Percentiles rank a stretch among this genome's conserved stretches.
Evolutionary conservation across 1,284 basidiomycete genomes (phyloP).

Genomic region (Dichomitus squalens): DNA sequence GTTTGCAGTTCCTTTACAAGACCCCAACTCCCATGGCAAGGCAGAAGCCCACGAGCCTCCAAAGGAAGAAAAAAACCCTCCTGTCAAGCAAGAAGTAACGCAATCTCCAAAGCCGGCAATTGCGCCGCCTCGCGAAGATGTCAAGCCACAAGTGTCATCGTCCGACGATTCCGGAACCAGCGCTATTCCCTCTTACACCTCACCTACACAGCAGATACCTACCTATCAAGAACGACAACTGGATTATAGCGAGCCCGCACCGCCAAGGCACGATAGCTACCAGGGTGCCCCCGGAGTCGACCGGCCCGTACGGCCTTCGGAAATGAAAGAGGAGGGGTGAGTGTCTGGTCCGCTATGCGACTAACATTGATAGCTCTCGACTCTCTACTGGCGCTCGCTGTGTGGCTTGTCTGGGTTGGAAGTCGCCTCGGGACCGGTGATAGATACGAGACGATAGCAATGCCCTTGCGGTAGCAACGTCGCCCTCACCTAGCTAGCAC

Average conservation of each 20-base stretch:
- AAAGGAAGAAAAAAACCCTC: conserved; percentile 25
- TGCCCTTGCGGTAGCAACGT: conserved; percentile 41
- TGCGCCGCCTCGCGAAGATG: conserved; percentile 12
- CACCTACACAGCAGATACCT: conserved; percentile 66
- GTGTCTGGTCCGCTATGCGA: conserved; percentile 38
- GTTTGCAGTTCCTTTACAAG: conserved; percentile 46
- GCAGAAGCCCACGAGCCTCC: conserved; percentile 32
- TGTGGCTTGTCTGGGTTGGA: conserved; percentile 30
- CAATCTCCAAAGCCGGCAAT: conserved; percentile 17
- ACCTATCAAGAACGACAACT: conserved; percentile 69
- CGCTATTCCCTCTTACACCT: conserved; percentile 30
- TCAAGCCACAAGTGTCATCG: conserved; percentile 11
- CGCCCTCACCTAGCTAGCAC: conserved; percentile 56
- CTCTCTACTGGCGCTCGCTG: conserved; percentile 22
- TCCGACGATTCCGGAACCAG: conserved; percentile 10
- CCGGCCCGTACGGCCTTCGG: conserved; percentile 81
- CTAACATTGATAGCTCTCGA: conserved; percentile 23
- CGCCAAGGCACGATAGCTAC: conserved; percentile 38
- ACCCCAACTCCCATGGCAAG: conserved; percentile 28
- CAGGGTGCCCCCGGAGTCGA: conserved; percentile 50
- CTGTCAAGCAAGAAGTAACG: conserved; percentile 21
- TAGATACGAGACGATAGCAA: conserved; percentile 35
- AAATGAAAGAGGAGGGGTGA: conserved; percentile 99
- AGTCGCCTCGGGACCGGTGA: conserved; percentile 28
- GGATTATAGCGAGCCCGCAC: conserved; percentile 48